Conservation (phyloP, 345 rosid species). For the Boechera retrofracta region DNA sequence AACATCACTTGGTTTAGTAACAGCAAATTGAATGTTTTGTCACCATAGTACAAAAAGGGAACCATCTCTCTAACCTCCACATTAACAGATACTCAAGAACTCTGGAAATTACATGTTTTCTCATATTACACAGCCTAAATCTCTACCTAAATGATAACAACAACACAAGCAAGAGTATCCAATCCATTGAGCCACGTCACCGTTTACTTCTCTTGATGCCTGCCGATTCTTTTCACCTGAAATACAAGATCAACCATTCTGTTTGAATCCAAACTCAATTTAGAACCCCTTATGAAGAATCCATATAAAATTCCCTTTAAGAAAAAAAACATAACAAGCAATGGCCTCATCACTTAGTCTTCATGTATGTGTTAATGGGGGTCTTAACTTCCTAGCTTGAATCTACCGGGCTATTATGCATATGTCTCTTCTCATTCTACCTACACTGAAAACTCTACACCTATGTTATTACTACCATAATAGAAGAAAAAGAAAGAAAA, state of each 20-base stretch:
- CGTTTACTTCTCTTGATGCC: constrained; percentile 23
- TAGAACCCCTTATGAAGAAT: not conserved
- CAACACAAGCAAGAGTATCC: constrained; percentile 14
- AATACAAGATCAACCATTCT: constrained; percentile 12
- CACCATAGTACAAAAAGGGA: not conserved
- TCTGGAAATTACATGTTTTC: constrained; percentile 20
- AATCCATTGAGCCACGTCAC: constrained; percentile 20
- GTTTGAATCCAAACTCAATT: not conserved
- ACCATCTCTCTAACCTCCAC: constrained; percentile 25
- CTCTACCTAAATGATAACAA: constrained; percentile 27
- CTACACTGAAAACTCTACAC: not conserved
- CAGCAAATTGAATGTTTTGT: constrained; percentile 17
- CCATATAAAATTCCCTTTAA: not conserved
- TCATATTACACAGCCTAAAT: constrained; percentile 39
- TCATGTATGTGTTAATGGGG: constrained; percentile 24
- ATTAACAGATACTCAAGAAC: constrained; percentile 20
- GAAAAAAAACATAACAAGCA: not conserved
- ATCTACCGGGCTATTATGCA: constrained; percentile 1
- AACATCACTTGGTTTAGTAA: constrained; percentile 26
- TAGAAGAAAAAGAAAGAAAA: not conserved
- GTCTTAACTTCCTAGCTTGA: constrained; percentile 9
- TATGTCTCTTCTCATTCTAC: constrained; percentile 8
- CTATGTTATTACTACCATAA: not conserved
- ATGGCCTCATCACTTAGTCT: constrained; percentile 5
- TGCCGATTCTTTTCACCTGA: constrained; percentile 36